Percentiles rank a stretch among this genome's conserved stretches.
phyloP scores from a whole-genome alignment of 768 basidiomycete species.

The Mycena crocata region DNA sequence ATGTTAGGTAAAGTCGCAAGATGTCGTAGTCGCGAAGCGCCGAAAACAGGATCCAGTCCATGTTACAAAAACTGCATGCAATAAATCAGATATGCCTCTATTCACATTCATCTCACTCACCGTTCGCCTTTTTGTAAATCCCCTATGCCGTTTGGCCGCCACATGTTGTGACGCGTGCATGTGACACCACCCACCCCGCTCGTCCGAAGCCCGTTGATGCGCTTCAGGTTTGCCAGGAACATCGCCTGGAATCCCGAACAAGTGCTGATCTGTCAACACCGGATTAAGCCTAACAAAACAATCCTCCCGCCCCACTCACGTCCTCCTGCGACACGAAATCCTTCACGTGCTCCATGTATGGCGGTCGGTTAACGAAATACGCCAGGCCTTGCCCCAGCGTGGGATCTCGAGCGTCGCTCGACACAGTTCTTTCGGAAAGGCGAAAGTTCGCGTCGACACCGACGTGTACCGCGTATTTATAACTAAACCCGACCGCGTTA shows the following conservation, averaged over 20 bases:
- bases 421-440: conserved; percentile 40
- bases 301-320: too few species aligned
- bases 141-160: too few species aligned
- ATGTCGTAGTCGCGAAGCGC: conserved; percentile 24
- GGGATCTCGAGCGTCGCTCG: conserved; percentile 40
- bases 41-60: conserved; percentile 42
- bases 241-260: conserved; percentile 1
- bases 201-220: background rate
- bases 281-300: too few species aligned
- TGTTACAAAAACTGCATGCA: conserved; percentile 18
- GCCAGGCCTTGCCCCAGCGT: conserved; percentile 41
- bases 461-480: conserved; percentile 41
- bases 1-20: conserved; percentile 29
- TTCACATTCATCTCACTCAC: too few species aligned
- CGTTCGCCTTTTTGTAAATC: conserved; percentile 38
- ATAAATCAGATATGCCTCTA: too few species aligned
- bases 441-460: background rate
- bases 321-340: too few species aligned
- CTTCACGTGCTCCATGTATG: conserved; percentile 39
- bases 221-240: conserved; percentile 1
- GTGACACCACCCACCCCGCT: conserved; percentile 25
- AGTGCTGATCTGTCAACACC: background rate
- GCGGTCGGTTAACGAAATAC: conserved; percentile 41
- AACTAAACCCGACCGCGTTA: conserved; percentile 20
- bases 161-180: conserved; percentile 18